phyloP scores from a whole-genome alignment of 352 stramenopile species.

The Globisporangium iwayamae region DNA sequence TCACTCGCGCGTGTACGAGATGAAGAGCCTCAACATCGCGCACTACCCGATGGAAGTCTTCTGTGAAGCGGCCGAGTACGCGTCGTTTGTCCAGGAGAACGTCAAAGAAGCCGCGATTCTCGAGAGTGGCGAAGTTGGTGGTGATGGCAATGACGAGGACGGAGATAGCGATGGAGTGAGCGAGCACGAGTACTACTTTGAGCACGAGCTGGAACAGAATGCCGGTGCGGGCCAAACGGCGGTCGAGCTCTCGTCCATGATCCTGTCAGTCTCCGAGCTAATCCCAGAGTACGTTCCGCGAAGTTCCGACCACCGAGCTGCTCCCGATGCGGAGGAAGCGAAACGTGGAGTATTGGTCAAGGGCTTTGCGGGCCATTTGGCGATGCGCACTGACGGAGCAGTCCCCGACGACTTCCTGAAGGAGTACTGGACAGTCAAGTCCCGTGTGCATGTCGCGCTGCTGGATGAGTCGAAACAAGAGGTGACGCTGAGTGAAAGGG shows the following conservation, averaged over 20 bases:
- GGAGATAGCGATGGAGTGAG: constrained; percentile 20
- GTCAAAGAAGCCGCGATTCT: constrained; percentile 45
- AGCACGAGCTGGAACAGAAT: constrained; percentile 63
- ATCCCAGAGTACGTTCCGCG: constrained; percentile 36
- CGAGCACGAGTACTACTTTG: constrained; percentile 37
- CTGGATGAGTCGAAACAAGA: constrained; percentile 22
- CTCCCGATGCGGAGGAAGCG: constrained; percentile 17
- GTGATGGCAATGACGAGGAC: constrained; percentile 16
- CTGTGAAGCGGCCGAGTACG: constrained; percentile 66
- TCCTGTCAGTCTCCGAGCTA: constrained; percentile 39
- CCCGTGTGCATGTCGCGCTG: constrained; percentile 26
- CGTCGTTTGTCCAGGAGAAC: constrained; percentile 71
- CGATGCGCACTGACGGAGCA: constrained; percentile 37
- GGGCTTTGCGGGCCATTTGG: constrained; percentile 64
- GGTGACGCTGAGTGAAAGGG: constrained; percentile 2
- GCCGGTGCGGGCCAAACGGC: constrained; percentile 42
- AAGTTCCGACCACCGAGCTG: constrained; percentile 10
- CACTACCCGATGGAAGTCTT: constrained; percentile 70
- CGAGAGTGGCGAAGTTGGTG: constrained; percentile 1
- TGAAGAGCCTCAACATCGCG: constrained; percentile 64
- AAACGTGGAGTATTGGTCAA: constrained; percentile 51
- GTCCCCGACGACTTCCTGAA: constrained; percentile 67
- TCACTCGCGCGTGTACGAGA: constrained; percentile 67
- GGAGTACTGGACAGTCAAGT: constrained; percentile 72
- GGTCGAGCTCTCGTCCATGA: constrained; percentile 51